These are phyloP conservation scores for Ogataea paradorogensis DNA, from an alignment of 805 yeast species.

Conservation along the genomic window DNA sequence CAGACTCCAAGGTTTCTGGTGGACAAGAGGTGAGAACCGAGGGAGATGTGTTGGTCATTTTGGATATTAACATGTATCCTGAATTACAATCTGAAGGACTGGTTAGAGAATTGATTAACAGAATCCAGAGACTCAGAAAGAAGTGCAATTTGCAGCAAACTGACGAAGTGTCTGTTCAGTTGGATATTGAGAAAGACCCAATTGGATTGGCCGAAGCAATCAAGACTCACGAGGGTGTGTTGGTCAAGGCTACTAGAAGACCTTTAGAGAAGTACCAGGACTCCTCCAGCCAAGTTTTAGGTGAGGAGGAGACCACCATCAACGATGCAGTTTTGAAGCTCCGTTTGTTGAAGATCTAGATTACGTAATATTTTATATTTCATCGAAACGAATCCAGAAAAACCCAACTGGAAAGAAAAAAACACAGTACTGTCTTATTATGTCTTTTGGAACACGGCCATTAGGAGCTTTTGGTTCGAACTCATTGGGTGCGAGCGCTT, in stretches of 20 bases:
- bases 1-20: slow-evolving; percentile 55
- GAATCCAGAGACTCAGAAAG: slow-evolving; percentile 96
- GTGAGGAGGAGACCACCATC: slow-evolving; percentile 83
- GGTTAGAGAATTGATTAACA: slow-evolving; percentile 94
- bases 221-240: slow-evolving; percentile 59
- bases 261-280: slow-evolving; percentile 50
- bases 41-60: slow-evolving; percentile 81
- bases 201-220: slow-evolving; percentile 63
- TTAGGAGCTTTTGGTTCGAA: slow-evolving; percentile 27
- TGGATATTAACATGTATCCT: slow-evolving; percentile 84
- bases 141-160: slow-evolving; percentile 92
- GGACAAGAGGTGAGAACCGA: slow-evolving; percentile 89
- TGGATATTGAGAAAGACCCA: slow-evolving; percentile 66
- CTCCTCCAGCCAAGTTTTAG: slow-evolving; percentile 53
- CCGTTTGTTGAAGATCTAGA: slow-evolving; percentile 67
- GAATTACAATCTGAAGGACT: slow-evolving; percentile 91
- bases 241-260: slow-evolving; percentile 73
- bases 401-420: not conserved
- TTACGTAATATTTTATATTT: slow-evolving; percentile 4
- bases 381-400: not conserved
- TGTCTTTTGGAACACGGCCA: slow-evolving; percentile 31
- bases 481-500: slow-evolving; percentile 7
- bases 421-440: slow-evolving; percentile 4
- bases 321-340: slow-evolving; percentile 77
- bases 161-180: slow-evolving; percentile 89